Evolutionary conservation across 495 filamentous ascomycete genomes (phyloP).

Genomic region (Lasiosphaeria miniovina): DNA sequence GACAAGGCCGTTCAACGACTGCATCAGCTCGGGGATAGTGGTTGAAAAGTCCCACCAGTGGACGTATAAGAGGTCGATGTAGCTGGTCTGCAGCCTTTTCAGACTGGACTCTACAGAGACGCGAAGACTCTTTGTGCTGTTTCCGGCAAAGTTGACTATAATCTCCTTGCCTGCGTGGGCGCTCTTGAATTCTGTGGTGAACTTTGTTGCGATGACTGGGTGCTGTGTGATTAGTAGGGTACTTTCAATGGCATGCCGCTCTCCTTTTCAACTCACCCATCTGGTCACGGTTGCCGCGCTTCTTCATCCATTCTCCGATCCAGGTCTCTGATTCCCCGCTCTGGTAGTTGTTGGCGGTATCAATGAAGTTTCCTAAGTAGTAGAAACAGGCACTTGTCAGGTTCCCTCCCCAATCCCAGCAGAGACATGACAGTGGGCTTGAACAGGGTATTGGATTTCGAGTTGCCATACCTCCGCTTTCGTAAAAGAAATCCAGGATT

Average conservation of each 20-base stretch:
- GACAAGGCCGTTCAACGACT: constrained; percentile 59
- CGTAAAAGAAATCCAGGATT: constrained; percentile 66
- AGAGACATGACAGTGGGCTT: background rate
- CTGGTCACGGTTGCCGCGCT: constrained; percentile 37
- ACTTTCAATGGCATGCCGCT: background rate
- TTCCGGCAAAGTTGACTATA: constrained; percentile 58
- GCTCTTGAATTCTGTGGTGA: constrained; percentile 46
- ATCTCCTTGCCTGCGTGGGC: constrained; percentile 38
- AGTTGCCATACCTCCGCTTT: constrained; percentile 35
- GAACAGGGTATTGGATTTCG: background rate
- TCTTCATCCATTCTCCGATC: constrained; percentile 75
- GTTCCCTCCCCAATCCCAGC: background rate
- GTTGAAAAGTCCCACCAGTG: constrained; percentile 66
- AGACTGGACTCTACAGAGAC: constrained; percentile 52
- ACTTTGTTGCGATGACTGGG: constrained; percentile 69
- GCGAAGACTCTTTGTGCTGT: constrained; percentile 56
- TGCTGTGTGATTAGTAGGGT: constrained; percentile 5
- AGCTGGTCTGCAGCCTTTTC: constrained; percentile 60
- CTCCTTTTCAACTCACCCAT: constrained; percentile 29
- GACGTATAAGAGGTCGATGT: constrained; percentile 62
- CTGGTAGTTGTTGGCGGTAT: constrained; percentile 72
- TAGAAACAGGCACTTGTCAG: background rate
- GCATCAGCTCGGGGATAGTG: constrained; percentile 68
- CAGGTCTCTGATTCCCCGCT: constrained; percentile 62
- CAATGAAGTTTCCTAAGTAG: constrained; percentile 67